Conservation (phyloP, 164 flowering plant genomes). For the Magnolia kwangsiensis region DNA sequence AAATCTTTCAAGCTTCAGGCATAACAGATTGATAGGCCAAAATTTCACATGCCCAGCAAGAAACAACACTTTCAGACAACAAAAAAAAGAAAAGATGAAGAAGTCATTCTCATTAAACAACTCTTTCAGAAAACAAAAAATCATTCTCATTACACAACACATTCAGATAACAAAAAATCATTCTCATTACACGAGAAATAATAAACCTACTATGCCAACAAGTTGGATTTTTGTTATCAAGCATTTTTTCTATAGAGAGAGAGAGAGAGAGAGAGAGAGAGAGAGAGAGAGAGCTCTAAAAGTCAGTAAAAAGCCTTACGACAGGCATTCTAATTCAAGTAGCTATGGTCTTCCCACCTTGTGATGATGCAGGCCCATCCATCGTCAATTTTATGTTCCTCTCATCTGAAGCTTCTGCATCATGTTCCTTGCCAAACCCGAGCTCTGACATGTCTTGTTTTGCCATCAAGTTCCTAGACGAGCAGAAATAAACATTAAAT, state of each 20-base stretch:
- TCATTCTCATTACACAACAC: not conserved
- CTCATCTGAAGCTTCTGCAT: slow-evolving; percentile 25
- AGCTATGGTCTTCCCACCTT: slow-evolving; percentile 13
- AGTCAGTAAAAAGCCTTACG: not conserved
- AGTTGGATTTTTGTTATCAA: not conserved
- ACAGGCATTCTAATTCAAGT: slow-evolving; percentile 7
- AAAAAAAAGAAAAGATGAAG: not conserved
- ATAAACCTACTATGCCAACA: not conserved
- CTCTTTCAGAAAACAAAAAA: not conserved
- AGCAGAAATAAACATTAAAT: not conserved
- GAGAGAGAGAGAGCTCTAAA: not conserved
- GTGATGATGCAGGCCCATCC: not conserved
- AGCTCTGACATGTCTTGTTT: slow-evolving; percentile 85
- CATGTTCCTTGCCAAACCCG: slow-evolving; percentile 48
- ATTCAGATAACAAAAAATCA: not conserved
- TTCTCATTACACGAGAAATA: not conserved
- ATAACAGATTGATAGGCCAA: too few species aligned
- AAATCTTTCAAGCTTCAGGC: too few species aligned
- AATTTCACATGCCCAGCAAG: too few species aligned
- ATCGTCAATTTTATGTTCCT: slow-evolving; percentile 12
- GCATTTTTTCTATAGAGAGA: not conserved
- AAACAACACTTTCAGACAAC: not conserved
- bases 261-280: not conserved
- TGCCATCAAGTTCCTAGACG: slow-evolving; percentile 86
- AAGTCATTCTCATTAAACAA: too few species aligned